A percentile compares a stretch with the other conserved stretches of the same genome.
Conservation (phyloP, 352 stramenopile genomes). For the Lagenidium sp. region DNA sequence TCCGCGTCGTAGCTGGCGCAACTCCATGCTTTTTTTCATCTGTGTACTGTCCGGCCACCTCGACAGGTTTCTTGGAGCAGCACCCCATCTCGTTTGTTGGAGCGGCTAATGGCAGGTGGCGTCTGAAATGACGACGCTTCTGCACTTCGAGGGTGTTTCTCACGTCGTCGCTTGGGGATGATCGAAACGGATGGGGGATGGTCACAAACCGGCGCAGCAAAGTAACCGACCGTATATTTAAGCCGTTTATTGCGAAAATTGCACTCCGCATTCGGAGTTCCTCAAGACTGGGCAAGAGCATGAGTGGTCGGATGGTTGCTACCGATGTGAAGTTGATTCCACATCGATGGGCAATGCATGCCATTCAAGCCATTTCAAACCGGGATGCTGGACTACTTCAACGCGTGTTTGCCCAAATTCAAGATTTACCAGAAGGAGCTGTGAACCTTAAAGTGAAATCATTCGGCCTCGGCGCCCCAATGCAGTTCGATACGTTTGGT, state of each 20-base stretch:
- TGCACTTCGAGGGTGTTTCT: too few relatives aligned
- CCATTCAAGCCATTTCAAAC: conserved; percentile 27
- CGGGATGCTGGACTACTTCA: conserved; percentile 21
- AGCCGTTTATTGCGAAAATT: too few relatives aligned
- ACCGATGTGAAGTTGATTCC: conserved; percentile 20
- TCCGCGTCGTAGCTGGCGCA: conserved; percentile 36
- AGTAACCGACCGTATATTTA: too few relatives aligned
- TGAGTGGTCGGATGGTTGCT: neutral
- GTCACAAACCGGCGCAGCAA: too few relatives aligned
- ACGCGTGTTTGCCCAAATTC: conserved; percentile 29
- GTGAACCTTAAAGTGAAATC: conserved; percentile 26
- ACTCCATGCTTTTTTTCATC: conserved; percentile 26
- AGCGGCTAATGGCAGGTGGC: too few relatives aligned
- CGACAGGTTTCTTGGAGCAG: conserved; percentile 46
- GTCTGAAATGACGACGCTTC: too few relatives aligned
- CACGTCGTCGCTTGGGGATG: too few relatives aligned
- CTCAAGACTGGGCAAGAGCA: too few relatives aligned
- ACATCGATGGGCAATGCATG: conserved; percentile 55
- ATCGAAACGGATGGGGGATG: too few relatives aligned
- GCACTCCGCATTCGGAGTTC: too few relatives aligned
- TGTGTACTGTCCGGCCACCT: conserved; percentile 10
- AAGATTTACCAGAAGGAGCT: conserved; percentile 11
- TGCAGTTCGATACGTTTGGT: conserved; percentile 49
- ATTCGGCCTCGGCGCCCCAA: conserved; percentile 34
- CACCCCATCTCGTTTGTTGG: too few relatives aligned